These are phyloP conservation scores for Fagus sylvatica DNA, from an alignment of 306 rosid genomes.

Conservation along the genomic window DNA sequence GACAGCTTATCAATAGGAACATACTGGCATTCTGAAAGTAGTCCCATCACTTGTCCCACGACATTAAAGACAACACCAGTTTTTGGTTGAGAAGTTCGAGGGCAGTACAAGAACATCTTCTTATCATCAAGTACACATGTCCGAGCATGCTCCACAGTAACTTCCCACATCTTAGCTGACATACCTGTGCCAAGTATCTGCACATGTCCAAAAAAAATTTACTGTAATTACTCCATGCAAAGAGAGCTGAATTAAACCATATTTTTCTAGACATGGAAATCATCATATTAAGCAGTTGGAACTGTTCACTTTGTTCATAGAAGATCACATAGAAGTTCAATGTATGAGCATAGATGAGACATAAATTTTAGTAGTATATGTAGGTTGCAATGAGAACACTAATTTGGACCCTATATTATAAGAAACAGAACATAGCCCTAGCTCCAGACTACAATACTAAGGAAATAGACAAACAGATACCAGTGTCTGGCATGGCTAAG, in stretches of 20 bases:
- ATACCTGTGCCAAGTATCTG: conserved; percentile 96
- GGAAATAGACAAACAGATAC: neutral
- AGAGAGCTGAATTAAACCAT: neutral
- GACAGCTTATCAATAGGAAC: conserved; percentile 68
- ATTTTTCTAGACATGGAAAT: neutral
- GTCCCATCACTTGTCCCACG: conserved; percentile 81
- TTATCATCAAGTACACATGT: conserved; percentile 70
- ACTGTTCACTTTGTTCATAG: neutral
- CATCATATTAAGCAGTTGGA: no score
- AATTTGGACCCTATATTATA: neutral
- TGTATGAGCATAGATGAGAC: neutral
- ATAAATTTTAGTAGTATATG: neutral
- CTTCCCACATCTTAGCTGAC: conserved; percentile 99
- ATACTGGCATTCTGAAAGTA: conserved; percentile 64
- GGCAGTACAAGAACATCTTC: conserved; percentile 45
- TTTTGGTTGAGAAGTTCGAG: conserved; percentile 53
- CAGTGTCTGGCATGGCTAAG: neutral
- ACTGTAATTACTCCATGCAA: conserved; percentile 1
- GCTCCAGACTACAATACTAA: neutral
- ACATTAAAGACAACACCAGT: conserved; percentile 80
- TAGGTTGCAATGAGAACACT: neutral
- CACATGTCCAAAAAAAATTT: conserved; percentile 36
- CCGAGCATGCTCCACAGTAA: conserved; percentile 90
- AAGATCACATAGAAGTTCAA: neutral
- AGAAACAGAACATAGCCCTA: neutral